phyloP scores from a whole-genome alignment of 2,329 filamentous ascomycete genomes.

The Coniochaeta sp. region DNA sequence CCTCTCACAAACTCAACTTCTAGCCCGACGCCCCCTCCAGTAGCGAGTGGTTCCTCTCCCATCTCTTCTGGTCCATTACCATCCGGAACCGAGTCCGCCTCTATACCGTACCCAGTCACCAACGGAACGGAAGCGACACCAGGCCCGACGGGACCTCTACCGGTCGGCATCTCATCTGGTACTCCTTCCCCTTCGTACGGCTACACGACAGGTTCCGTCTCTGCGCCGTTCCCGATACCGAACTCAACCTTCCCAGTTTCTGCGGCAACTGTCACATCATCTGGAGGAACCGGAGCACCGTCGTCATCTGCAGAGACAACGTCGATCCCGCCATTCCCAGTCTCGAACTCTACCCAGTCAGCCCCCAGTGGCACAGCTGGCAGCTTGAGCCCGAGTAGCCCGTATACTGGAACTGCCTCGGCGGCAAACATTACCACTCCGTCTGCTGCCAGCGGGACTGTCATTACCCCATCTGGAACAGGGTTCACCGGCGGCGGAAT shows the following conservation, averaged over 20 bases:
- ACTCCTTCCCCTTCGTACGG: neutral
- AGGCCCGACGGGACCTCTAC: constrained; percentile 3
- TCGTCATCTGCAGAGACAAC: neutral
- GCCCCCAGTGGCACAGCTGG: neutral
- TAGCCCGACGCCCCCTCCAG: neutral
- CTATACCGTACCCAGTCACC: neutral
- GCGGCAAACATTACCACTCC: neutral
- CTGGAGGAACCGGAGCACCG: neutral
- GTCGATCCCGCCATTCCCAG: constrained; percentile 6
- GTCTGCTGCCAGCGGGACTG: neutral
- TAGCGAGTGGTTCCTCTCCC: neutral
- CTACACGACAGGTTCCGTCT: neutral
- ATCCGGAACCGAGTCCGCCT: neutral
- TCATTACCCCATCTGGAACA: neutral
- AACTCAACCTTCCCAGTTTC: neutral
- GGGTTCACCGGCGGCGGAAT: neutral
- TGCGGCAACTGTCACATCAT: neutral
- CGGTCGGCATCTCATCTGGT: neutral
- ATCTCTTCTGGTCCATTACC: neutral
- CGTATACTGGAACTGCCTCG: constrained; percentile 3
- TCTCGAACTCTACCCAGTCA: constrained; percentile 5
- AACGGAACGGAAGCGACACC: neutral
- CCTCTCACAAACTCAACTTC: too few relatives aligned
- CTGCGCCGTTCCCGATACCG: neutral
- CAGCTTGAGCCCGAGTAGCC: constrained; percentile 1